phyloP scores from a whole-genome alignment of 768 basidiomycete species.

The Serendipita vermifera region DNA sequence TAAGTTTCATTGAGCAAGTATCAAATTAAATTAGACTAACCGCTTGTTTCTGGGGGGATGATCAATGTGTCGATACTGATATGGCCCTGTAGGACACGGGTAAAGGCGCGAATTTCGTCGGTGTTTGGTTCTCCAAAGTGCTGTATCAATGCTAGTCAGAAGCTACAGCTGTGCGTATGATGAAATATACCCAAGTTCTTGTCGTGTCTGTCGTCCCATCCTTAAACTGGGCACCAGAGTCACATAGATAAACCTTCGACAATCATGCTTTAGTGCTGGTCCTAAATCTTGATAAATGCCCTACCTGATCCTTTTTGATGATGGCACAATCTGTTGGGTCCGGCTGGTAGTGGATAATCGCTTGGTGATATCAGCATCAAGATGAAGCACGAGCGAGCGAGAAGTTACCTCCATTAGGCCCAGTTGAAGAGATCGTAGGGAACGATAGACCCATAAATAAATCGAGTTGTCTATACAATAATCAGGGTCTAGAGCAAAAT shows the following conservation, averaged over 20 bases:
- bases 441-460: conserved; percentile 84
- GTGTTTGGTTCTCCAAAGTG: conserved; percentile 79
- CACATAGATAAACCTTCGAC: conserved; percentile 65
- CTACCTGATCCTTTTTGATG: conserved; percentile 62
- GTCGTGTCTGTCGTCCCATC: conserved; percentile 97
- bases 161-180: background rate
- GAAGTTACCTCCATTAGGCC: conserved; percentile 72
- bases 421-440: conserved; percentile 81
- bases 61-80: conserved; percentile 77
- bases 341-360: conserved; percentile 89
- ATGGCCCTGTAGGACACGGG: conserved; percentile 82
- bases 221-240: conserved; percentile 79
- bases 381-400: background rate
- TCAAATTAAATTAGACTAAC: conserved; percentile 31
- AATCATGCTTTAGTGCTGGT: no score
- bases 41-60: conserved; percentile 72
- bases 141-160: no score
- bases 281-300: conserved; percentile 4
- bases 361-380: conserved; percentile 25
- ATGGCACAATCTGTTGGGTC: conserved; percentile 57
- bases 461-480: conserved; percentile 47
- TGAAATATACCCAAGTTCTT: conserved; percentile 55
- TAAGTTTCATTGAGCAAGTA: background rate
- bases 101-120: conserved; percentile 79
- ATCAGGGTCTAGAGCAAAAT: background rate